Base-by-base conservation (phyloP, 225 moss, liverwort and hornwort species). In the Marchantia paleacea region DNA sequence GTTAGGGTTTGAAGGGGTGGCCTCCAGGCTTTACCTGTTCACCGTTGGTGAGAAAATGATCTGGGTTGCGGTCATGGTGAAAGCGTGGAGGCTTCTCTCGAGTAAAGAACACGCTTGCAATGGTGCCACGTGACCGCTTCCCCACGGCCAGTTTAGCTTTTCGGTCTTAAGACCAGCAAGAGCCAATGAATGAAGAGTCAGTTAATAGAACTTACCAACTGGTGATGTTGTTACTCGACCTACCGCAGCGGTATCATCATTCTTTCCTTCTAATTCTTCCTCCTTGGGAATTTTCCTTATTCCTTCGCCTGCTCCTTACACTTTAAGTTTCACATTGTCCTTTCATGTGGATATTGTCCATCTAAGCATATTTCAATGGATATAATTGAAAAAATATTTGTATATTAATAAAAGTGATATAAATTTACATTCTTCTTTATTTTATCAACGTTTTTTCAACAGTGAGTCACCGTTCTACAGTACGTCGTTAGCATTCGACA, bases 171-270 rank as follows among this genome's bases (percentile, higher is more conserved):
- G 62, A 62, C n/a, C 62, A 24, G 18, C 8, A 22, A 62, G 62
- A 62, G 62, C 62, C 62, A 62, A 62, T 19, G n/a, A 62, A 3
- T 62, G 62, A 62, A 24, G 7, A 19, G 62, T 8, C 22, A 16
- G 62, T n/a, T 16, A 19, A 7, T 60, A 15, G 60, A 22, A 62
- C 22, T 62, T 24, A 62, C 62, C 62, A n/a, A 16, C n/a, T 62
- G 62, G 62, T 62, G n/a, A n/a, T n/a, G n/a, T n/a, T 62, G n/a
- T 62, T 62, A 62, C n/a, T n/a, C 24, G 62, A 62, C n/a, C n/a
- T 18, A 22, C 62, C 18, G 62, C 9, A 8, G 62, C 62, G 9
- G 22, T 22, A 62, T 22, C 62, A n/a, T 62, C 62, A 62, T 24
- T 62, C n/a, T 62, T 62, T 24, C 62, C 24, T 62, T 62, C 60